phyloP scores from a whole-genome alignment of 805 yeast species.

The Ogataea siamensis region DNA sequence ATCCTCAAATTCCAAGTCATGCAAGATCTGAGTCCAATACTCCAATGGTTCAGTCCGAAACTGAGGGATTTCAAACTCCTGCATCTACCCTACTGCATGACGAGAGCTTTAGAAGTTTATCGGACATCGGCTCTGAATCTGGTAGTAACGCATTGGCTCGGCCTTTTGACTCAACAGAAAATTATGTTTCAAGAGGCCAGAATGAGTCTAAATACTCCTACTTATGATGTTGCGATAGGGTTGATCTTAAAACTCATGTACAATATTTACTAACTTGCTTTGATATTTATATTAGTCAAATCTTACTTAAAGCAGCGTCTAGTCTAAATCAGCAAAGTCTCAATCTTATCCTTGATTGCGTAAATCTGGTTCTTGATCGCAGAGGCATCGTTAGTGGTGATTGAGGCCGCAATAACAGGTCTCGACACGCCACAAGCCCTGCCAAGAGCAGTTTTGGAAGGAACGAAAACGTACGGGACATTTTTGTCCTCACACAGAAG shows the following conservation, averaged over 20 bases:
- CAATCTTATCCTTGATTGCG: constrained; percentile 98
- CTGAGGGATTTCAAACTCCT: constrained; percentile 9
- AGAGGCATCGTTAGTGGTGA: constrained; percentile 97
- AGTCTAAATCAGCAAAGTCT: constrained; percentile 82
- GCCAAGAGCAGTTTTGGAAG: constrained; percentile 97
- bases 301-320: background rate
- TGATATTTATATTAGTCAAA: background rate
- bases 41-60: constrained; percentile 17
- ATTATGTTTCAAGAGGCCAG: constrained; percentile 3
- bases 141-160: constrained; percentile 14
- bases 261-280: constrained; percentile 1
- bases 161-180: constrained; percentile 13
- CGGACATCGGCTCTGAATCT: constrained; percentile 15
- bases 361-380: constrained; percentile 96
- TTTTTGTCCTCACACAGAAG: constrained; percentile 98
- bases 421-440: constrained; percentile 99
- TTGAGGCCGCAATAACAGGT: constrained; percentile 98
- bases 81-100: constrained; percentile 9
- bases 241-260: constrained; percentile 1
- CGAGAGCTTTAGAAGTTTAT: constrained; percentile 12
- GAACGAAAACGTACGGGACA: constrained; percentile 98
- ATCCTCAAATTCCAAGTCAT: constrained; percentile 9
- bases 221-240: constrained; percentile 2
- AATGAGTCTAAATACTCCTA: constrained; percentile 10
- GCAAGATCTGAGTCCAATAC: constrained; percentile 22